phyloP scores from a whole-genome alignment of 805 yeast genomes.

The Metschnikowia drakensbergensis region DNA sequence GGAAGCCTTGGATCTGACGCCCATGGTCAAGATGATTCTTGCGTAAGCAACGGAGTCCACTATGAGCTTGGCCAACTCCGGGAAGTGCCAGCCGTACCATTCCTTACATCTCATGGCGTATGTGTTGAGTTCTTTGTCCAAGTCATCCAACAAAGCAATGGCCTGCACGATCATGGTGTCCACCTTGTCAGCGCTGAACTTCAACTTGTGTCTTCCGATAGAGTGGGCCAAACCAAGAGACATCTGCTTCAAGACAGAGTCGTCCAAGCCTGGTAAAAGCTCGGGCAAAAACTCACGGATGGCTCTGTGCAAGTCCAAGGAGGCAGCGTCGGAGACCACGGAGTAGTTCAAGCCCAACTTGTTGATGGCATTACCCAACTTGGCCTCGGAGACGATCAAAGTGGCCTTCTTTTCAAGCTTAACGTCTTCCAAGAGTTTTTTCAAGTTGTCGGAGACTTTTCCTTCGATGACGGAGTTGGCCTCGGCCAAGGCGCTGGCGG shows the following conservation, averaged over 20 bases:
- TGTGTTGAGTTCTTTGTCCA: constrained; percentile 96
- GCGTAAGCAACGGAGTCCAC: constrained; percentile 96
- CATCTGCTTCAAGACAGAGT: constrained; percentile 84
- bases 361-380: constrained; percentile 94
- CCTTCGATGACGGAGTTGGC: constrained; percentile 91
- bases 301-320: constrained; percentile 92
- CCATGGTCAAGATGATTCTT: constrained; percentile 89
- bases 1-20: constrained; percentile 85
- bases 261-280: constrained; percentile 88
- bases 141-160: constrained; percentile 91
- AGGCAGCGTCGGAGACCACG: constrained; percentile 91
- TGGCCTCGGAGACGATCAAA: constrained; percentile 89
- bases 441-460: constrained; percentile 80
- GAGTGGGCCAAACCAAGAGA: constrained; percentile 98
- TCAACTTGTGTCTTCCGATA: constrained; percentile 95
- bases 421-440: constrained; percentile 68
- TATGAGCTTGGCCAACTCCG: constrained; percentile 96
- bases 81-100: constrained; percentile 99
- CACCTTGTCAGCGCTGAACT: constrained; percentile 96
- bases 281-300: constrained; percentile 92
- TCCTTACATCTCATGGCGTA: constrained; percentile 99
- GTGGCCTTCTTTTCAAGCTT: constrained; percentile 81
- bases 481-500: constrained; percentile 95
- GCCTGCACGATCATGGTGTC: constrained; percentile 99
- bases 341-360: constrained; percentile 84